Base-by-base conservation (phyloP, 2,329 filamentous ascomycete species). In the Colletotrichum echinochloae region DNA sequence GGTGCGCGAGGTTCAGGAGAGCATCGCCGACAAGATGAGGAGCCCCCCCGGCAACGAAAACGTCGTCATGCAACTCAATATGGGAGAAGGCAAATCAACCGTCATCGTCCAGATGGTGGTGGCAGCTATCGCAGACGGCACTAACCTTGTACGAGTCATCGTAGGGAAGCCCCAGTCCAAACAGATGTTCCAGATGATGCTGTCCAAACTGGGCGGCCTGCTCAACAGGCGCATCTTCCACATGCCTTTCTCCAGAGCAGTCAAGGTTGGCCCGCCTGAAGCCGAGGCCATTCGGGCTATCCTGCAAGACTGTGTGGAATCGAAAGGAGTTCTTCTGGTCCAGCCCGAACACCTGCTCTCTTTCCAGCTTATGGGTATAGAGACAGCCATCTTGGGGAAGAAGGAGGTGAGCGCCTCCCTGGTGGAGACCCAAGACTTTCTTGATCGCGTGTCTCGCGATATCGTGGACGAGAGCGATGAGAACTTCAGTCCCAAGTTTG, bases 31-130 rank as follows among this genome's bases (percentile, higher is more conserved):
- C 0, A 75, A 85, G 26, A 93, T 94, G 87, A 85, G 83, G 2
- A 60, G 74, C 0, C 84, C 85, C 0, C 73, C 76, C 0, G 75
- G 75, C 0, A 76, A 74, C 0, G 35, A 76, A 0, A 92, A 90
- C 73, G 77, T 83, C 0, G 85, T 90, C 0, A 85, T 92, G 81
- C 90, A 92, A 74, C 77, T 93, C 2, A 92, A 92, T 72, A 93
- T 93, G 90, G 91, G 91, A 0, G 86, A 92, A 74, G 91, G 91
- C 0, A 93, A 93, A 72, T 89, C 89, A 0, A 91, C 90, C 0
- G 87, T 92, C 1, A 93, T 94, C 59, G 83, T 91, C 0, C 91
- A 91, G 0, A 89, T 92, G 46, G 86, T 91, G 0, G 87, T 87
- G 0, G 79, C 86, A 0, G 78, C 81, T 0, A 76, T 92, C 0